A percentile compares a stretch with the other conserved stretches of the same genome.
Conservation (phyloP, 2,329 filamentous ascomycete species). For the Paramyrothecium sp. region DNA sequence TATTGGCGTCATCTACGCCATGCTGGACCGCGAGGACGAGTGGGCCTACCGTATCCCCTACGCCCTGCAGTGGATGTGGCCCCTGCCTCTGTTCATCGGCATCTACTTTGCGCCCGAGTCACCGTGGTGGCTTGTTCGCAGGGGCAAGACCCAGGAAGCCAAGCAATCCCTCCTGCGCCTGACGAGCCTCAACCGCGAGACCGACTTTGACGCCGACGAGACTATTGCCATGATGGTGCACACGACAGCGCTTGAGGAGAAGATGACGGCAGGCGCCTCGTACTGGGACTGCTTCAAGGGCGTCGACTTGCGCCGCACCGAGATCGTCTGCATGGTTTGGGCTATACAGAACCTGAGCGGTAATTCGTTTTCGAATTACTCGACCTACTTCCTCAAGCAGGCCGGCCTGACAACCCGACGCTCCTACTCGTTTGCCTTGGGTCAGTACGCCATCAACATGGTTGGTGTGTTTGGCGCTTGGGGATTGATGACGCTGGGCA, state of each 20-base stretch:
- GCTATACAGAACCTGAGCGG: conserved; percentile 63
- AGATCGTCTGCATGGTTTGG: conserved; percentile 64
- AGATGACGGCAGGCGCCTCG: conserved; percentile 69
- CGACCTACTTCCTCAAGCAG: conserved; percentile 61
- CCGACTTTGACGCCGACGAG: conserved; percentile 77
- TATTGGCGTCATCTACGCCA: conserved; percentile 69
- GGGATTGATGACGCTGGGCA: conserved; percentile 72
- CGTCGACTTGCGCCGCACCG: conserved; percentile 73
- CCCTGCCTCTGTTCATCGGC: conserved; percentile 62
- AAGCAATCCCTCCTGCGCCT: conserved; percentile 65
- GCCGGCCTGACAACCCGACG: conserved; percentile 52
- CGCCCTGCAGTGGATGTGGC: conserved; percentile 78
- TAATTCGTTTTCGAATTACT: conserved; percentile 65
- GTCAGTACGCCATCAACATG: conserved; percentile 71
- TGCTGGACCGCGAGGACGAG: conserved; percentile 63
- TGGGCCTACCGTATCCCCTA: conserved; percentile 72
- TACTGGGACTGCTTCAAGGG: conserved; percentile 86
- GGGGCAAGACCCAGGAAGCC: conserved; percentile 62
- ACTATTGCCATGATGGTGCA: conserved; percentile 92
- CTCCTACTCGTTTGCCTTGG: conserved; percentile 61
- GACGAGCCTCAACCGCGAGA: conserved; percentile 61
- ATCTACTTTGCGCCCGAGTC: conserved; percentile 69
- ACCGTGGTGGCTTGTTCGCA: conserved; percentile 75
- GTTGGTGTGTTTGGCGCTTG: conserved; percentile 79
- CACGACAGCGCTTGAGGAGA: conserved; percentile 77